A percentile compares a stretch with the other conserved stretches of the same genome.
Evolutionary conservation across 2,329 filamentous ascomycete species (phyloP).

Genomic region (Xylariaceae sp.): DNA sequence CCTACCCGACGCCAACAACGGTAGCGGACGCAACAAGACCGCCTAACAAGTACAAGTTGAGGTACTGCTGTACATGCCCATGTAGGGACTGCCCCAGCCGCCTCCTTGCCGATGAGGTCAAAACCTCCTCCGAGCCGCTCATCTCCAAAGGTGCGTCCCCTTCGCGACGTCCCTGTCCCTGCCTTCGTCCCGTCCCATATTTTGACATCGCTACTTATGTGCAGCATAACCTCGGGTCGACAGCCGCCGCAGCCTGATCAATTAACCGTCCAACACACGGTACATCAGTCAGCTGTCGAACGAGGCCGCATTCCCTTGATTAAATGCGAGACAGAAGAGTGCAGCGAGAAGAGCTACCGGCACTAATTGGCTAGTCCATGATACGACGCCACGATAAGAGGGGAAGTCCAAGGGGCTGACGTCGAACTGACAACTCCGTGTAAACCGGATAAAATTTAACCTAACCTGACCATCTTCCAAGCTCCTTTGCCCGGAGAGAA

Average conservation of each 20-base stretch:
- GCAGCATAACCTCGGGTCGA: not conserved
- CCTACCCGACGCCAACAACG: too few relatives aligned
- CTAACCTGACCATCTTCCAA: conserved; percentile 2
- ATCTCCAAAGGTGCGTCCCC: conserved; percentile 11
- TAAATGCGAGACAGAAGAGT: conserved; percentile 13
- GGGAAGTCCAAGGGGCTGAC: conserved; percentile 16
- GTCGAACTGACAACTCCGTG: conserved; percentile 16
- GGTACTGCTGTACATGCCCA: too few relatives aligned
- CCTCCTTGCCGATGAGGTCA: conserved; percentile 14
- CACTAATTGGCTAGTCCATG: not conserved
- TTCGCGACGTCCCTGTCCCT: conserved; percentile 5
- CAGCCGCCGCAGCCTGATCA: not conserved
- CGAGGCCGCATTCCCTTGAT: conserved; percentile 12
- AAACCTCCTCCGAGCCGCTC: conserved; percentile 14
- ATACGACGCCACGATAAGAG: conserved; percentile 17
- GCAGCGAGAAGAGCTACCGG: conserved; percentile 4
- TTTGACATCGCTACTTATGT: conserved; percentile 1
- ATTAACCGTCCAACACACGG: conserved; percentile 2
- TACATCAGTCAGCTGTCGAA: conserved; percentile 3
- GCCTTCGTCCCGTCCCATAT: not conserved
- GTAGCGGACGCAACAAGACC: too few relatives aligned
- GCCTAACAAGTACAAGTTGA: too few relatives aligned
- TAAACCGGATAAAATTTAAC: conserved; percentile 10
- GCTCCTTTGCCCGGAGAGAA: not conserved
- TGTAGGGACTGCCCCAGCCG: too few relatives aligned